Percentiles rank a stretch among this genome's conserved stretches.
Evolutionary conservation across 495 filamentous ascomycete species (phyloP).

Genomic region (Lichenothelia convexa): DNA sequence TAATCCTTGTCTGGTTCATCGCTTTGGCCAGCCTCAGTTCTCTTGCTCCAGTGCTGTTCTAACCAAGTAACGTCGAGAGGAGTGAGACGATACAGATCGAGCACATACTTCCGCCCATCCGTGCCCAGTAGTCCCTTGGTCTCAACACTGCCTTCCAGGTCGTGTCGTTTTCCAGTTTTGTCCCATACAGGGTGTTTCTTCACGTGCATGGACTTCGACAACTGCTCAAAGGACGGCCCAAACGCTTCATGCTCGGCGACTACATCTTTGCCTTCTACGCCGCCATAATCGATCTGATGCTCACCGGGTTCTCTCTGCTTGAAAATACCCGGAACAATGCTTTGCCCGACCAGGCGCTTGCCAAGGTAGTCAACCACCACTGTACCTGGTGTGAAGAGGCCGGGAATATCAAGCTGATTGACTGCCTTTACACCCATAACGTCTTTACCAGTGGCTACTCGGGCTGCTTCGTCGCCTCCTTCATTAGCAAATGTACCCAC

Average conservation of each 20-base stretch:
- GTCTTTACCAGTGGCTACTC: constrained; percentile 93
- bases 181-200: constrained; percentile 98
- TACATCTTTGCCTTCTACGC: constrained; percentile 91
- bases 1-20: constrained; percentile 38
- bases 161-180: constrained; percentile 76
- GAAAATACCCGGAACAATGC: constrained; percentile 97
- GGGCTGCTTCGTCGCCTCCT: constrained; percentile 91
- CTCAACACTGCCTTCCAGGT: constrained; percentile 90
- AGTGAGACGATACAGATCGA: constrained; percentile 89
- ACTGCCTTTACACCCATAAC: constrained; percentile 83
- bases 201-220: constrained; percentile 68
- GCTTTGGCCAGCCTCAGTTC: no score
- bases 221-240: constrained; percentile 65
- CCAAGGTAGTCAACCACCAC: constrained; percentile 95
- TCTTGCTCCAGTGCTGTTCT: constrained; percentile 47
- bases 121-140: constrained; percentile 97
- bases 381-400: constrained; percentile 86
- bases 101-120: constrained; percentile 88
- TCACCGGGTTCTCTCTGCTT: constrained; percentile 94
- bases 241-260: constrained; percentile 81
- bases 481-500: constrained; percentile 93
- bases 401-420: constrained; percentile 90
- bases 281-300: constrained; percentile 97
- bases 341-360: constrained; percentile 93
- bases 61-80: constrained; percentile 84